phyloP scores from a whole-genome alignment of 257 asterid species.

The Solanum pinnatisectum region DNA sequence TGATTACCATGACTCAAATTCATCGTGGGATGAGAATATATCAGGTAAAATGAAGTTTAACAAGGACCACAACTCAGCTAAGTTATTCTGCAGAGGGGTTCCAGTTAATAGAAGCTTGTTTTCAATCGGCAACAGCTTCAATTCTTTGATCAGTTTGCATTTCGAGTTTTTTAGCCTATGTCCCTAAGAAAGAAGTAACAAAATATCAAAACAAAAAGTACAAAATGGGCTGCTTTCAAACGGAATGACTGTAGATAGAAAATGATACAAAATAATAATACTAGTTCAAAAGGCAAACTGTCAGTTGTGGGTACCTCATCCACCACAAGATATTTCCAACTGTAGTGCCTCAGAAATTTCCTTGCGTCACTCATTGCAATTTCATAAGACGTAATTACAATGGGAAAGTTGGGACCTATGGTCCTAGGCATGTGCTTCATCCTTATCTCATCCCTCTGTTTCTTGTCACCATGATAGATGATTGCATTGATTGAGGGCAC shows the following conservation, averaged over 20 bases:
- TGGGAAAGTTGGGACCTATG: conserved; percentile 74
- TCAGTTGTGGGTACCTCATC: conserved; percentile 61
- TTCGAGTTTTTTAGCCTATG: conserved; percentile 90
- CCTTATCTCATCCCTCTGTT: conserved; percentile 55
- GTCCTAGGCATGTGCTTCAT: conserved; percentile 86
- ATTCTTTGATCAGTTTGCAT: conserved; percentile 71
- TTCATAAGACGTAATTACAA: conserved; percentile 90
- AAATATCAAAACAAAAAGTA: not conserved
- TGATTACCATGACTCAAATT: conserved; percentile 92
- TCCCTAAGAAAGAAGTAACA: conserved; percentile 46
- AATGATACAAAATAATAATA: not conserved
- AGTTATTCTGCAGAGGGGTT: conserved; percentile 95
- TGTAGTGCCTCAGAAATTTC: conserved; percentile 53
- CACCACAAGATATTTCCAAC: conserved; percentile 89
- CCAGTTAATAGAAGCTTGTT: conserved; percentile 96
- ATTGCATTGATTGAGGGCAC: conserved; percentile 64
- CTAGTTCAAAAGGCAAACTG: not conserved
- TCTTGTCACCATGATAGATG: conserved; percentile 77
- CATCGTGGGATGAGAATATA: conserved; percentile 84
- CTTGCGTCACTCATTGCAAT: conserved; percentile 64
- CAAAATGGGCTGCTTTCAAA: not conserved
- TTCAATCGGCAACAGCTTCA: conserved; percentile 53
- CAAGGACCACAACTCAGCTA: conserved; percentile 97
- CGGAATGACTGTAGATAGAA: not conserved
- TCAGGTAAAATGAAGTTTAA: conserved; percentile 97